These are phyloP conservation scores for Lachancea meyersii DNA, from an alignment of 805 yeast genomes.

Conservation along the genomic window DNA sequence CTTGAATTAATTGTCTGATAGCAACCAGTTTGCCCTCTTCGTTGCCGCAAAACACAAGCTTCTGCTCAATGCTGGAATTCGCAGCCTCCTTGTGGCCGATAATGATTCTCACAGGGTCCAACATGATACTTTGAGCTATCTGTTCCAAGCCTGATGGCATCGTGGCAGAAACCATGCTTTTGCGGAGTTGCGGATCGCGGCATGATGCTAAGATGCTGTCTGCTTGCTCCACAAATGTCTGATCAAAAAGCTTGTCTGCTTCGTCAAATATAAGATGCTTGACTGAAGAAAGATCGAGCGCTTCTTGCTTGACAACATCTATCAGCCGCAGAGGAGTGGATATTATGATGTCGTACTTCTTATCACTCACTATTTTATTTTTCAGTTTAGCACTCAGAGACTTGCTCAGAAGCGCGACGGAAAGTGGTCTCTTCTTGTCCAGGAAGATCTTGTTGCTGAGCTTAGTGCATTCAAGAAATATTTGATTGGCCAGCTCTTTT, in stretches of 20 bases:
- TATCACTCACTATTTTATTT: slow-evolving; percentile 50
- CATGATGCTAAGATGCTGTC: slow-evolving; percentile 61
- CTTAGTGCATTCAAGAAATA: slow-evolving; percentile 57
- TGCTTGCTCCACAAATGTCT: slow-evolving; percentile 82
- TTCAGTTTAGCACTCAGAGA: slow-evolving; percentile 62
- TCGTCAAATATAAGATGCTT: slow-evolving; percentile 83
- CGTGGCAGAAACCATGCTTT: slow-evolving; percentile 90
- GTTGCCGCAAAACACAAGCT: slow-evolving; percentile 77
- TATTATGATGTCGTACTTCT: slow-evolving; percentile 72
- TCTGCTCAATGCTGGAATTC: slow-evolving; percentile 72
- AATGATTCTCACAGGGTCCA: slow-evolving; percentile 75
- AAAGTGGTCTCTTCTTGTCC: slow-evolving; percentile 46
- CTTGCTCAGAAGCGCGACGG: slow-evolving; percentile 62
- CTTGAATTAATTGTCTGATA: slow-evolving; percentile 76
- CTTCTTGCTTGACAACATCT: slow-evolving; percentile 60
- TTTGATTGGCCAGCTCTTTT: slow-evolving; percentile 86
- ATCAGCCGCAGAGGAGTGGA: slow-evolving; percentile 86
- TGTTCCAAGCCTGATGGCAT: slow-evolving; percentile 91
- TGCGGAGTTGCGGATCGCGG: slow-evolving; percentile 43
- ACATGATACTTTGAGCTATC: slow-evolving; percentile 78
- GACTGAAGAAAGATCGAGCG: slow-evolving; percentile 57
- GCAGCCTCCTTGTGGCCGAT: slow-evolving; percentile 96
- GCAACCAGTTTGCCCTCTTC: slow-evolving; percentile 95
- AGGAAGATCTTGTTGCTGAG: slow-evolving; percentile 38
- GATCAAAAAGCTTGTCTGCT: slow-evolving; percentile 89